Percentiles rank a stretch among this genome's conserved stretches.
phyloP scores from a whole-genome alignment of 148 eudicot species.

The Camellia japonica region DNA sequence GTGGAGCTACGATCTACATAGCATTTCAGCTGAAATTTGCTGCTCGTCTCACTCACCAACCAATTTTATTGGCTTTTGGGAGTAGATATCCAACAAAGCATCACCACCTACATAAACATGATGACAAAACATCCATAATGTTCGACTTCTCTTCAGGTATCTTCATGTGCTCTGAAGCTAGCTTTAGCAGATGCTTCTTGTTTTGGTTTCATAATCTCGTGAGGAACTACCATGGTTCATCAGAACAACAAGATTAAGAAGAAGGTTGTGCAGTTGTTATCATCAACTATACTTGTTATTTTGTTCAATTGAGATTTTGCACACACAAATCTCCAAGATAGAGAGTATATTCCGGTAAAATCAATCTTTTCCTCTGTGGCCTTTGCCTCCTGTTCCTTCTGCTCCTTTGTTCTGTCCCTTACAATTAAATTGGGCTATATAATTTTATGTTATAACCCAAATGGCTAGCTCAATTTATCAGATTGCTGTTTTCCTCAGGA shows the following conservation, averaged over 20 bases:
- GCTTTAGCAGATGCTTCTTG: background rate
- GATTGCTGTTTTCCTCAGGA: background rate
- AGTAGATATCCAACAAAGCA: constrained; percentile 57
- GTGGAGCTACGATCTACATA: constrained; percentile 68
- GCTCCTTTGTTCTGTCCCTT: background rate
- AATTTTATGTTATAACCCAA: background rate
- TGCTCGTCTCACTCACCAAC: constrained; percentile 49
- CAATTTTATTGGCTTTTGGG: constrained; percentile 70
- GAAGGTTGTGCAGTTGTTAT: background rate
- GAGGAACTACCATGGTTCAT: no score
- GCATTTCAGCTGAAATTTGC: constrained; percentile 75
- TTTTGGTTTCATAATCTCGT: no score
- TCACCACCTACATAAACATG: constrained; percentile 65
- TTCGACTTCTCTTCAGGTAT: constrained; percentile 73
- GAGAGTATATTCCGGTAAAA: background rate
- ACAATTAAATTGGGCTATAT: background rate
- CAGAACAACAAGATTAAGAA: no score
- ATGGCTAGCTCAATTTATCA: background rate
- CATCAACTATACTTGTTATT: background rate
- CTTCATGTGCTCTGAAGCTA: background rate
- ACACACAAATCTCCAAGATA: background rate
- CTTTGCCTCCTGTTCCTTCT: background rate
- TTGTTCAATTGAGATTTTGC: background rate
- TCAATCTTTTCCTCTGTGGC: background rate
- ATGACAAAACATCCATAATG: constrained; percentile 61